Evolutionary conservation across 2,329 filamentous ascomycete genomes (phyloP), one percentile per base, ranked within the genome.

Genomic region (Arthrobotrys sphaeroides): DNA sequence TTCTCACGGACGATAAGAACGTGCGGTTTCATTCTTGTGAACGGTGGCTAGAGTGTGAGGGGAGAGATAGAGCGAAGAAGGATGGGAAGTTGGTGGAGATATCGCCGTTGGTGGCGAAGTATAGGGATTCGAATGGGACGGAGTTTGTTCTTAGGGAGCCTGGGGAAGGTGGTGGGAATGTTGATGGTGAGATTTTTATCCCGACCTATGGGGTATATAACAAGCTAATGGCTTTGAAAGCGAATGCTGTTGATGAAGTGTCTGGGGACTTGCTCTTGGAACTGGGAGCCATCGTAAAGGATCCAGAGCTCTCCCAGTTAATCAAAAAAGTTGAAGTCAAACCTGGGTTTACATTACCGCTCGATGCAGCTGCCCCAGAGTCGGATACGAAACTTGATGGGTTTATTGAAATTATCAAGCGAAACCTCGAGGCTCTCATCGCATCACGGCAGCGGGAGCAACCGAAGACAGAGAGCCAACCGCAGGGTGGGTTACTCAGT

Each of bases 1-100:
- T 90, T 79, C 83, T 97, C 24, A 96, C 91, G 0, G 83, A 84
- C 0, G 84, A 90, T 22, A 81, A 86, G 22, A 83, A 84, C 18
- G 88, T 88, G 0, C 88, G 90, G 1, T 85, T 98, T 5, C 94
- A 98, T 81, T 96, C 92, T 80, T 97, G 94, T 78, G 93, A 96
- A 80, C 90, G 88, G 77, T 91, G 89, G 12, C 79, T 82, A 13
- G 79, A 80, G 78, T 89, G 84, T 77, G 80, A 81, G 5, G 81
- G 81, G 82, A 59, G 83, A 83, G 38, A 81, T 59, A 65, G 38
- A 84, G 83, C 70, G 26, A 51, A 40, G 53, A 81, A 80, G 78
- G 85, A 81, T 5, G 81, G 83, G 0, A 84, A 86, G 0, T 86
- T 91, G 0, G 90, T 97, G 5, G 90, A 87, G 80, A 94, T 97